Evolutionary conservation across 768 basidiomycete genomes (phyloP).

Genomic region (Pleurotus cornucopiae): DNA sequence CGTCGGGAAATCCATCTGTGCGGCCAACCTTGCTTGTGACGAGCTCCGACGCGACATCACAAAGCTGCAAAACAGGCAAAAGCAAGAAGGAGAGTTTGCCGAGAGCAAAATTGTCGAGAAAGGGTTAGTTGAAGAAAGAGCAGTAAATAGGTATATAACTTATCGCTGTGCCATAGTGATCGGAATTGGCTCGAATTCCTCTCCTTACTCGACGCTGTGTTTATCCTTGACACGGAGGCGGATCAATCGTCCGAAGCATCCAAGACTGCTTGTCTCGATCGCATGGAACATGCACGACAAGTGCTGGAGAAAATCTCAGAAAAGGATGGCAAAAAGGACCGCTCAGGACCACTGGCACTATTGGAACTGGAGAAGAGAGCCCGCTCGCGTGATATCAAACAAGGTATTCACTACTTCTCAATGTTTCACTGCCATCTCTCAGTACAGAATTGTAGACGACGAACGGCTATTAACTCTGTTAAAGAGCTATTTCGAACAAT

Average conservation of each 20-base stretch:
- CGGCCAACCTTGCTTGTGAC: conserved; percentile 68
- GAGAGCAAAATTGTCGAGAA: conserved; percentile 54
- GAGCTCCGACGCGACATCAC: conserved; percentile 73
- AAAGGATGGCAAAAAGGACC: conserved; percentile 66
- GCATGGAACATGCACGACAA: conserved; percentile 20
- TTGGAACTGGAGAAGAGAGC: conserved; percentile 73
- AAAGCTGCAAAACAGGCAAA: conserved; percentile 47
- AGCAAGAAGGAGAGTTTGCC: conserved; percentile 62
- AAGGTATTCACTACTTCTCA: conserved; percentile 27
- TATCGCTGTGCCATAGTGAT: conserved; percentile 40
- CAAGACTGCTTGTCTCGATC: conserved; percentile 25
- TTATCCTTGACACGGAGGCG: conserved; percentile 35
- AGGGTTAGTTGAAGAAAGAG: conserved; percentile 36
- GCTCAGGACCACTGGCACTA: conserved; percentile 69
- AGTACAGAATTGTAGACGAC: conserved; percentile 30
- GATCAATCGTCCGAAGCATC: conserved; percentile 34
- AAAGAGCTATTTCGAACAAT: conserved; percentile 62
- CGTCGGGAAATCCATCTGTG: conserved; percentile 61
- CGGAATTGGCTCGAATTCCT: conserved; percentile 87
- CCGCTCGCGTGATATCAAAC: conserved; percentile 39
- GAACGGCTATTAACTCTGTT: conserved; percentile 43
- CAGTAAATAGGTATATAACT: not conserved
- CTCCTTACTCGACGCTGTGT: conserved; percentile 65
- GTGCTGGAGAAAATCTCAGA: conserved; percentile 56
- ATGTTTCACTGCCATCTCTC: conserved; percentile 3